Evolutionary conservation across 2,329 filamentous ascomycete species (phyloP).

Genomic region (Aureobasidium sp.): DNA sequence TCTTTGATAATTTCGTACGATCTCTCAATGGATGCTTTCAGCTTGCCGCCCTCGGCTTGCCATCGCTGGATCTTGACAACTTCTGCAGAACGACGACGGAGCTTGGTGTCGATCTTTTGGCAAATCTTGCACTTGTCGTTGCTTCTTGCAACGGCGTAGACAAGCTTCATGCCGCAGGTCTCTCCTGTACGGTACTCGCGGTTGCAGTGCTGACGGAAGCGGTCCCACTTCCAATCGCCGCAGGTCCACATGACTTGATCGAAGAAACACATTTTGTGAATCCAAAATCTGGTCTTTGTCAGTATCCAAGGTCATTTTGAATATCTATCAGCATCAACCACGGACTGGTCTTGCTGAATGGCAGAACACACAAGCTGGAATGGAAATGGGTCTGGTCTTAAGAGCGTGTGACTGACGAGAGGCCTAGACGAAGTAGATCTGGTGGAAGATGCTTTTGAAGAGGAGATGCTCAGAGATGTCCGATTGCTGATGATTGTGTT

Average conservation of each 20-base stretch:
- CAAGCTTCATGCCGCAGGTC: constrained; percentile 88
- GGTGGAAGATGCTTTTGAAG: not conserved
- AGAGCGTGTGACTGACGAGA: not conserved
- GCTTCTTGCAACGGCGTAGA: constrained; percentile 64
- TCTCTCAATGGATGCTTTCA: constrained; percentile 57
- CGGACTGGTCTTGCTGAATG: not conserved
- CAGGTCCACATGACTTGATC: constrained; percentile 80
- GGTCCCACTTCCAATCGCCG: constrained; percentile 90
- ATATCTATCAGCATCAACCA: not conserved
- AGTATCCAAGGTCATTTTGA: not conserved
- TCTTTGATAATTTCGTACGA: constrained; percentile 65
- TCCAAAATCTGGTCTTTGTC: constrained; percentile 21
- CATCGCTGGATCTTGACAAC: constrained; percentile 68
- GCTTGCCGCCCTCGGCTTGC: constrained; percentile 59
- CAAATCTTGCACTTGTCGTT: constrained; percentile 71
- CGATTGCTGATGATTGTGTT: constrained; percentile 2
- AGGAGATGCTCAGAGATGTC: too few relatives aligned
- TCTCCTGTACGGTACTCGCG: constrained; percentile 94
- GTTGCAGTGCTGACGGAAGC: constrained; percentile 86
- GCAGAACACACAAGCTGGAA: not conserved
- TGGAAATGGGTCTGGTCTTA: not conserved
- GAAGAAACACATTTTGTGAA: constrained; percentile 77
- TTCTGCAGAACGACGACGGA: constrained; percentile 68
- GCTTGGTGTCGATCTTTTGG: constrained; percentile 81
- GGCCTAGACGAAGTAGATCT: not conserved